Percentiles rank a stretch among this genome's conserved stretches.
These are phyloP conservation scores for Podila clonocystis DNA, from an alignment of 192 early-diverging fungal genomes.

Conservation along the genomic window DNA sequence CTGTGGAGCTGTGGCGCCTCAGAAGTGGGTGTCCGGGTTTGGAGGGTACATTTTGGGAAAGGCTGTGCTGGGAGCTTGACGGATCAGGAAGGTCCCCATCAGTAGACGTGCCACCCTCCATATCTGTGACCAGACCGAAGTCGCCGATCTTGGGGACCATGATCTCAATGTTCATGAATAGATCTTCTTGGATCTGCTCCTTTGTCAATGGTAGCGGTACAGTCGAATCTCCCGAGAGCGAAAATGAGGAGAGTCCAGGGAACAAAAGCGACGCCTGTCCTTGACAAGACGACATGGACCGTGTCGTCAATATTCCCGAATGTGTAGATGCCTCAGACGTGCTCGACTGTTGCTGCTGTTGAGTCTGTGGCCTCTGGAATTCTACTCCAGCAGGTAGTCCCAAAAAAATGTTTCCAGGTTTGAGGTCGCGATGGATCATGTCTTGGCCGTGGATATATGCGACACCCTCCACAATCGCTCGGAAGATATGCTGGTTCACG, in stretches of 20 bases:
- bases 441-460: constrained; percentile 76
- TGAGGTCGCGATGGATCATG: constrained; percentile 82
- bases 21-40: constrained; percentile 7
- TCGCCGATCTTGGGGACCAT: constrained; percentile 90
- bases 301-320: neutral
- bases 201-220: constrained; percentile 12
- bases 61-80: neutral
- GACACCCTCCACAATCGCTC: constrained; percentile 82
- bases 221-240: neutral
- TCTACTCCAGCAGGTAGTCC: constrained; percentile 38
- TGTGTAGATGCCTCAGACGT: neutral
- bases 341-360: neutral
- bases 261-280: too few species aligned
- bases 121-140: constrained; percentile 91
- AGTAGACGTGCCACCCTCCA: constrained; percentile 44
- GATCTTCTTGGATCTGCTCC: constrained; percentile 52
- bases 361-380: constrained; percentile 7
- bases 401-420: constrained; percentile 78
- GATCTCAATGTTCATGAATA: constrained; percentile 52
- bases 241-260: too few species aligned
- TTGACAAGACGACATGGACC: neutral
- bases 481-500: constrained; percentile 69
- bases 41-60: neutral
- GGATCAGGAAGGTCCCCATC: constrained; percentile 8
- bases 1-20: constrained; percentile 33